Evolutionary conservation across 768 basidiomycete genomes (phyloP), one percentile per base, ranked within the genome.

Genomic region (Boletus rufocinnamomeus): DNA sequence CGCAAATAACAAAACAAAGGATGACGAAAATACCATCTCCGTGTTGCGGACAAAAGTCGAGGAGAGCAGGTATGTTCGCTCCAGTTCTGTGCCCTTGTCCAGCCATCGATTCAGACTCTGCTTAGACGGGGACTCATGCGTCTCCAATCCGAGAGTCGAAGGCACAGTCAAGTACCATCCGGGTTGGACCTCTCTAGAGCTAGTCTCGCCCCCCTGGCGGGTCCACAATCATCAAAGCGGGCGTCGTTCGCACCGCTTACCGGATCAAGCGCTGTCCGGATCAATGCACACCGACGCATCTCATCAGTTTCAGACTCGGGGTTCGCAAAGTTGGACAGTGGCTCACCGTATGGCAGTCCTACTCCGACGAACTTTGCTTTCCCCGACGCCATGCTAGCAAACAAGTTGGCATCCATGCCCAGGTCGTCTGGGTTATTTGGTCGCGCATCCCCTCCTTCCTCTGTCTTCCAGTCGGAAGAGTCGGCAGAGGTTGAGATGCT

Each of bases 11-110:
- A 84, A 83, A 66, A 77, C 77, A 48, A 82, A 79, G 58, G 91
- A 93, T 48, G 87, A 91, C 55, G 89, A 90, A 66, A 86, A 92
- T 59, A 86, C 89, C 38, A 89, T 94, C 49, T 73, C 77, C 3
- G 74, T 93, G 72, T 76, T 94, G 50, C 82, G 92, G 37, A 79
- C 83, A n/a, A 93, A 93, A 70, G 89, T 93, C 4, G 91, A 93
- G 66, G 91, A 93, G 72, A 91, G 89, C 79, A 82, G 91, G 91
- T 89, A 64, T 23, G 82, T 63, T 63, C 6, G 17, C 38, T 50
- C 34, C 23, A 44, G 30, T 40, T 1, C 9, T 13, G n/a, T 30
- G 25, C 37, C 4, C 23, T 23, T 52, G 23, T 50, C 38, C 46
- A 60, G 13, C 57, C 56, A 28, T 50, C 54, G 57, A 65, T 41